A percentile compares a stretch with the other conserved stretches of the same genome.
These are phyloP conservation scores for Crucihimalaya himalaica DNA, from an alignment of 345 rosid genomes.

Conservation along the genomic window DNA sequence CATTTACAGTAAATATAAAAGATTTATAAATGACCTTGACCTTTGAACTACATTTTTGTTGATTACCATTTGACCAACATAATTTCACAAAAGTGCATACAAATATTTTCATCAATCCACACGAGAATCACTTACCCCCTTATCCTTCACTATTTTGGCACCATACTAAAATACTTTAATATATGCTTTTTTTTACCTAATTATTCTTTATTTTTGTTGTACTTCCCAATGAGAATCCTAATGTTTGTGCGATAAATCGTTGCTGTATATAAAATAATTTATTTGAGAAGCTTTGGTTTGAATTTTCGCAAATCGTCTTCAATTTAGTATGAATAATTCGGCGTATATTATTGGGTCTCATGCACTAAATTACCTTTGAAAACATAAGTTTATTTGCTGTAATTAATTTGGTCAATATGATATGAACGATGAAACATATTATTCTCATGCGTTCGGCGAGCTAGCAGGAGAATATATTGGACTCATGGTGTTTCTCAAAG, in stretches of 20 bases:
- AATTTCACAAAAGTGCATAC: background rate
- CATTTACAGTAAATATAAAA: background rate
- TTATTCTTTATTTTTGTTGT: background rate
- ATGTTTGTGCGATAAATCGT: background rate
- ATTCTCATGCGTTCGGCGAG: background rate
- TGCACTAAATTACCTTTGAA: background rate
- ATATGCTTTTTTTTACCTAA: background rate
- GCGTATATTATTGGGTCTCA: background rate
- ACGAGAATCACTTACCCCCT: too few relatives aligned
- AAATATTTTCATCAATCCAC: background rate
- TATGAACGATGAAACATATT: background rate
- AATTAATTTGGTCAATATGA: background rate
- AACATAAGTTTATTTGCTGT: background rate
- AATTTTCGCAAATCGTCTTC: background rate
- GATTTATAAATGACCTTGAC: background rate
- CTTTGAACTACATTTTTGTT: background rate
- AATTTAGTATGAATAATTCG: background rate
- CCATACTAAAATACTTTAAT: too few relatives aligned
- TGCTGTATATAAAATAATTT: background rate
- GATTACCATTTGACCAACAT: background rate
- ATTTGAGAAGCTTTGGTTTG: background rate
- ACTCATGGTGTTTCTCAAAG: slow-evolving; percentile 1
- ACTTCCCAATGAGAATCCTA: background rate
- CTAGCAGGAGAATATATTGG: background rate
- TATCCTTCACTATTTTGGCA: too few relatives aligned